Percentiles rank a stretch among this genome's conserved stretches.
These are phyloP conservation scores for Aspergillus melleus DNA, from an alignment of 2,329 filamentous ascomycete species.

Conservation along the genomic window DNA sequence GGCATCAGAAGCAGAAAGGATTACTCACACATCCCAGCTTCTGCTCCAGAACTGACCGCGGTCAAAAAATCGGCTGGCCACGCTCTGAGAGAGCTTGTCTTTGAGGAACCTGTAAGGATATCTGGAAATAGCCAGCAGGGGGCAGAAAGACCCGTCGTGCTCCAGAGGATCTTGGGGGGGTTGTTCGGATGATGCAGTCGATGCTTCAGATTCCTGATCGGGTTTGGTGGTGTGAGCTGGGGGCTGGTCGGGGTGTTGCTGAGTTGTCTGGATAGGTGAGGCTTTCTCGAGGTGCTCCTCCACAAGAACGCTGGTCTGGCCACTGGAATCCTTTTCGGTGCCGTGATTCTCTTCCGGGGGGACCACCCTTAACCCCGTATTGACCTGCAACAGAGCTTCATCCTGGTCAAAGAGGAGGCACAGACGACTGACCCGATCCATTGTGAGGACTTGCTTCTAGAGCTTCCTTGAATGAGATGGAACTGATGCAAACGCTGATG, in stretches of 20 bases:
- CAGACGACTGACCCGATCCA: slow-evolving; percentile 28
- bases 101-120: slow-evolving; percentile 46
- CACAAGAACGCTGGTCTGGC: background rate
- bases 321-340: background rate
- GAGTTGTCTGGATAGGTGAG: background rate
- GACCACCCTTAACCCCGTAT: slow-evolving; percentile 9
- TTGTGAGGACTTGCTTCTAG: slow-evolving; percentile 6
- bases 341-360: background rate
- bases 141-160: slow-evolving; percentile 37
- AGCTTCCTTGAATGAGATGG: background rate
- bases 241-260: no score
- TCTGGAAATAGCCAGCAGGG: slow-evolving; percentile 38
- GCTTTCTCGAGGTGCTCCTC: background rate
- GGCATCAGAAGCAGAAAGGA: background rate
- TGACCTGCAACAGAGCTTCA: slow-evolving; percentile 21
- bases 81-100: slow-evolving; percentile 30
- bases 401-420: slow-evolving; percentile 31
- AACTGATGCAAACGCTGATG: background rate
- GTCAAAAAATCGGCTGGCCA: slow-evolving; percentile 43
- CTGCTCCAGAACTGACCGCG: slow-evolving; percentile 51
- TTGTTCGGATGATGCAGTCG: background rate
- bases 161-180: background rate
- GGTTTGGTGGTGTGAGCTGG: no score
- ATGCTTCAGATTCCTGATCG: no score
- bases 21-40: slow-evolving; percentile 74